A percentile compares a stretch with the other conserved stretches of the same genome.
phyloP scores from a whole-genome alignment of 148 eudicot genomes.

The Vaccinium darrowii region DNA sequence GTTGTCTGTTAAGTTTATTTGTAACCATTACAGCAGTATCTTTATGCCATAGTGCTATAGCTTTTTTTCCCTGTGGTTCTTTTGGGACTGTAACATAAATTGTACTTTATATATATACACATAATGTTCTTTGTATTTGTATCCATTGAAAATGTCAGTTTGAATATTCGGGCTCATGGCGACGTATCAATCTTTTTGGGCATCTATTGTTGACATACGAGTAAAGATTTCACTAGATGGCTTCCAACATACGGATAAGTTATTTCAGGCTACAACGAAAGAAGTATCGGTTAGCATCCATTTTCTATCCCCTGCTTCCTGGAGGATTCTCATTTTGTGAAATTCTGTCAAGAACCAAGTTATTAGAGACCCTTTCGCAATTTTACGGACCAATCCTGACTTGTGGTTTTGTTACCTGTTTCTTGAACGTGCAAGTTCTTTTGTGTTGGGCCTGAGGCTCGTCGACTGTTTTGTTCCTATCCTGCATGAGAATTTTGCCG shows the following conservation, averaged over 20 bases:
- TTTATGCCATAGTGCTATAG: neutral
- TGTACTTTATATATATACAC: neutral
- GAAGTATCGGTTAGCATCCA: too few relatives aligned
- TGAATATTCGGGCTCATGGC: neutral
- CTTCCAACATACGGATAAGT: neutral
- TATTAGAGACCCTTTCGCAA: neutral
- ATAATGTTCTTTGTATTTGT: neutral
- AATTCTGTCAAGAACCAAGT: neutral
- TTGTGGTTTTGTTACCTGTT: neutral
- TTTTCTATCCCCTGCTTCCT: too few relatives aligned
- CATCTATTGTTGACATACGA: neutral
- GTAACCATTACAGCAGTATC: neutral
- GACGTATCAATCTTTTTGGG: neutral
- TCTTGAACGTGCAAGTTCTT: neutral
- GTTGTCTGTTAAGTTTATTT: neutral
- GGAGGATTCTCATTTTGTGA: too few relatives aligned
- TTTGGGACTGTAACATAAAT: neutral
- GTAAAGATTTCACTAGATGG: neutral
- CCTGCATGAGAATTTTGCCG: too few relatives aligned
- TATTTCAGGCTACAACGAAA: too few relatives aligned
- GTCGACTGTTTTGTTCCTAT: too few relatives aligned
- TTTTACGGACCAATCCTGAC: neutral
- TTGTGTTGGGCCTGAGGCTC: too few relatives aligned
- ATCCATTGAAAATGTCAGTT: neutral
- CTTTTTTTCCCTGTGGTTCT: neutral